phyloP scores from a whole-genome alignment of 208 protist species.

The Borovskyia barvae region DNA sequence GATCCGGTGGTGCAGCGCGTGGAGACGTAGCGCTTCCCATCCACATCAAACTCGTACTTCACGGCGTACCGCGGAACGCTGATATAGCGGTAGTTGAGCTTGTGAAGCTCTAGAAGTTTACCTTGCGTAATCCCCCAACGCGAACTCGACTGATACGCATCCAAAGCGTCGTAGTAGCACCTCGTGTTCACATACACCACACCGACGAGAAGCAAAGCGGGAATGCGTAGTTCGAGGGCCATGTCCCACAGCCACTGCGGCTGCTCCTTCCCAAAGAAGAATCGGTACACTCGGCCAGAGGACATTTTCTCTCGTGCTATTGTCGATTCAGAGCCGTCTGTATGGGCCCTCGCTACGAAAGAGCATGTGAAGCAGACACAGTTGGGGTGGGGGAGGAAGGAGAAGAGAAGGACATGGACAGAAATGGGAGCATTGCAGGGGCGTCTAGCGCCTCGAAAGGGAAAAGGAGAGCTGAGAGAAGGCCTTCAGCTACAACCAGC shows the following conservation, averaged over 20 bases:
- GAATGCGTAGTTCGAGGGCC: conserved; percentile 80
- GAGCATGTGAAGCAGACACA: too few species aligned
- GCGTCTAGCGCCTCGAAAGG: too few species aligned
- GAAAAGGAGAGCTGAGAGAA: too few species aligned
- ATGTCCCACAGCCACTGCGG: conserved; percentile 88
- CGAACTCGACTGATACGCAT: conserved; percentile 60
- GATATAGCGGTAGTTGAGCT: conserved; percentile 86
- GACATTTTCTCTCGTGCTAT: conserved; percentile 37
- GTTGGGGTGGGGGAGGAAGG: background rate
- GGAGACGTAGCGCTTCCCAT: conserved; percentile 76
- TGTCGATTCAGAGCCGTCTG: too few species aligned
- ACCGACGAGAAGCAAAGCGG: conserved; percentile 53
- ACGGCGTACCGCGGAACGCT: conserved; percentile 81
- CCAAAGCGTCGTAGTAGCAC: conserved; percentile 79
- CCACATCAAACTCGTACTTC: conserved; percentile 83
- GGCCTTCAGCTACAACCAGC: too few species aligned
- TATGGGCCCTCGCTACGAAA: too few species aligned
- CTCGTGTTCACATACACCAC: conserved; percentile 75
- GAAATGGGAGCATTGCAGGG: too few species aligned
- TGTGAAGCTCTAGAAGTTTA: conserved; percentile 82
- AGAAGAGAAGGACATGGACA: too few species aligned
- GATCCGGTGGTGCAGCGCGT: conserved; percentile 81
- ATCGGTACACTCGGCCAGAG: conserved; percentile 66
- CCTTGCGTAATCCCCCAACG: conserved; percentile 70
- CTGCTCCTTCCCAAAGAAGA: conserved; percentile 67